Evolutionary conservation across 2,329 filamentous ascomycete genomes (phyloP), one percentile per base, ranked within the genome.

Genomic region (Claviceps sp.): DNA sequence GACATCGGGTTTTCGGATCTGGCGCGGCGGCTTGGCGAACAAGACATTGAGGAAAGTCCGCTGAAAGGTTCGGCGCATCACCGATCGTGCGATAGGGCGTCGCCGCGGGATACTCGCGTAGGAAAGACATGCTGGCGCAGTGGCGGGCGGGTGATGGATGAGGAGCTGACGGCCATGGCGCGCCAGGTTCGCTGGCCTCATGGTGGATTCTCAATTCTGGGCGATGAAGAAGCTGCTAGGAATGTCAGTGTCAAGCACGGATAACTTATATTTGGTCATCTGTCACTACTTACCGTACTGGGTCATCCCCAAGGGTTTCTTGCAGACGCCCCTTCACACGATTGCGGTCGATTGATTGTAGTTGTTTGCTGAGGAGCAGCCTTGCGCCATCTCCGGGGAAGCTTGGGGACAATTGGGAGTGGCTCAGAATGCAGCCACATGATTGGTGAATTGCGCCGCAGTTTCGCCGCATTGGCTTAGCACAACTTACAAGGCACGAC

Each of bases 11-110:
- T 79, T 73, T 63, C 80, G 83, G 44, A 82, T 67, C 52, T 77
- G 70, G 53, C 79, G 74, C 17, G 80, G 75, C 3, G 79, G 69
- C 59, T 81, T 80, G 55, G 73, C 64, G 58, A 86, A 77, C 46
- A 88, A 69, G 26, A 75, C 75, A 39, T 64, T 60, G 59, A 89
- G 75, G 53, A 90, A 80, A 3, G 76, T 75, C 47, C 70, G 60
- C 37, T 59, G 56, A 23, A 60, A 61, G 14, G 44, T 53, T 26
- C 54, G 52, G 37, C 59, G 57, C 34, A 55, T 53, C 16, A 58
- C 53, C 11, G 63, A 57, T 42, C 57, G 58, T n/a, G 55, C 39
- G 37, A 62, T 39, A 36, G 58, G 58, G 45, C 61, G 54, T 55
- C 61, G 62, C 42, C 63, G 64, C 39, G 58, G 52, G 20, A 59